A percentile compares a stretch with the other conserved stretches of the same genome.
Conservation (phyloP, 176 grass and related monocot genomes). For the Rhynchospora pubera region DNA sequence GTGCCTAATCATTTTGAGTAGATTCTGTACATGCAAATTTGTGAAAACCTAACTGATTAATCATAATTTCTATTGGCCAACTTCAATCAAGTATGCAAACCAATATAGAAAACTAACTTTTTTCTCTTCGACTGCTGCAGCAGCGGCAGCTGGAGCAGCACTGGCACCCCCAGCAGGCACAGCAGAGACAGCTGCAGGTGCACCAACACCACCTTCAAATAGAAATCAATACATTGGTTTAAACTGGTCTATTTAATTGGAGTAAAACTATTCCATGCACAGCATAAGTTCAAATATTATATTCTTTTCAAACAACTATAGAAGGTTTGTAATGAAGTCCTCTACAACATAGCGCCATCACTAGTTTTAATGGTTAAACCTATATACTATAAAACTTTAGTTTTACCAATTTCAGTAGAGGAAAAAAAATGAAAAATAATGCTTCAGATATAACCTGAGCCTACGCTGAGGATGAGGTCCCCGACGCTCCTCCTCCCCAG, state of each 20-base stretch:
- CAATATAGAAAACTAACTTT: conserved; percentile 30
- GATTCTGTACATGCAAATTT: not conserved
- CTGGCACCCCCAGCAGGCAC: conserved; percentile 34
- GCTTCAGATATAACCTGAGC: conserved; percentile 49
- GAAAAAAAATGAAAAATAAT: not conserved
- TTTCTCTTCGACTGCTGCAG: conserved; percentile 52
- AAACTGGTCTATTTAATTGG: not conserved
- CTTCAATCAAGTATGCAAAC: not conserved
- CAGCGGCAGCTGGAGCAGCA: conserved; percentile 27
- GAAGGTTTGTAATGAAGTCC: not conserved
- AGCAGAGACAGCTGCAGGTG: conserved; percentile 31
- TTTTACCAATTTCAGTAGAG: not conserved
- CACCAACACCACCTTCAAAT: conserved; percentile 52
- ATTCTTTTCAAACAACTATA: not conserved
- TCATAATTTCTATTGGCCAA: not conserved
- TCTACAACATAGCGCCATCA: not conserved
- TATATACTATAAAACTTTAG: not conserved
- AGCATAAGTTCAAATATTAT: not conserved
- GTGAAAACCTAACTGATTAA: not conserved
- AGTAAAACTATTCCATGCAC: not conserved
- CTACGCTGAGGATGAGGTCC: conserved; percentile 64
- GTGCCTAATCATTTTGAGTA: not conserved
- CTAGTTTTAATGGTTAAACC: not conserved
- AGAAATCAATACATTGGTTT: not conserved
- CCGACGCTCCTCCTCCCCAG: conserved; percentile 55